Percentiles rank a stretch among this genome's conserved stretches.
Conservation (phyloP, 352 stramenopile species). For the Peronospora tabacina region DNA sequence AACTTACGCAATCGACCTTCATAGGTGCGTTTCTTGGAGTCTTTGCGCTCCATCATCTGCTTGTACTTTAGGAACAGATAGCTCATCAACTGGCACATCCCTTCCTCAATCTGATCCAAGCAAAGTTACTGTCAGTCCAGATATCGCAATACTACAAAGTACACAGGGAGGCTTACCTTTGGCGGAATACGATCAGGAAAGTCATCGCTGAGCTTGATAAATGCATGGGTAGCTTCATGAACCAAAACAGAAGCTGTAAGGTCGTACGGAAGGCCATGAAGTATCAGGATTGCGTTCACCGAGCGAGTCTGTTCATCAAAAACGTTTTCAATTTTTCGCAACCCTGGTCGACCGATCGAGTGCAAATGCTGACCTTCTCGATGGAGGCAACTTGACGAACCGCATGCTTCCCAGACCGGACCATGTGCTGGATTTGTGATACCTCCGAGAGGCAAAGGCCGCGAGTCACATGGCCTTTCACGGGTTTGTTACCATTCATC, state of each 20-base stretch:
- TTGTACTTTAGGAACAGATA: slow-evolving; percentile 73
- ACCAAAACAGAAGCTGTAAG: slow-evolving; percentile 59
- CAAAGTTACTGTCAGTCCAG: slow-evolving; percentile 6
- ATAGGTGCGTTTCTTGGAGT: slow-evolving; percentile 34
- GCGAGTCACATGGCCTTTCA: slow-evolving; percentile 36
- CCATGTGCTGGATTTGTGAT: slow-evolving; percentile 45
- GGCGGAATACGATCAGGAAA: slow-evolving; percentile 45
- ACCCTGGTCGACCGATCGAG: neutral
- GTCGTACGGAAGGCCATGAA: slow-evolving; percentile 68
- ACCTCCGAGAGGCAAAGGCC: slow-evolving; percentile 53
- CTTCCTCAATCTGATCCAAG: slow-evolving; percentile 38
- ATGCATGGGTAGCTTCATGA: slow-evolving; percentile 72
- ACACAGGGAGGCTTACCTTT: slow-evolving; percentile 24
- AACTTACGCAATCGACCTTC: slow-evolving; percentile 44
- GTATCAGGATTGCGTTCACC: slow-evolving; percentile 62
- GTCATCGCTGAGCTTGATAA: slow-evolving; percentile 61
- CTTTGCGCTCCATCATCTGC: slow-evolving; percentile 39
- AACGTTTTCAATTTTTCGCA: neutral
- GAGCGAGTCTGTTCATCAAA: slow-evolving; percentile 37
- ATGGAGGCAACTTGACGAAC: slow-evolving; percentile 40
- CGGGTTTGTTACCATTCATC: slow-evolving; percentile 27
- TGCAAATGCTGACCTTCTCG: slow-evolving; percentile 32
- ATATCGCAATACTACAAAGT: neutral
- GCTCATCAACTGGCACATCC: slow-evolving; percentile 69
- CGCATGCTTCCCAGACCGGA: slow-evolving; percentile 28